A percentile compares a stretch with the other conserved stretches of the same genome.
These are phyloP conservation scores for Cafeteria roenbergensis DNA, from an alignment of 108 stramenopile species.

Conservation along the genomic window DNA sequence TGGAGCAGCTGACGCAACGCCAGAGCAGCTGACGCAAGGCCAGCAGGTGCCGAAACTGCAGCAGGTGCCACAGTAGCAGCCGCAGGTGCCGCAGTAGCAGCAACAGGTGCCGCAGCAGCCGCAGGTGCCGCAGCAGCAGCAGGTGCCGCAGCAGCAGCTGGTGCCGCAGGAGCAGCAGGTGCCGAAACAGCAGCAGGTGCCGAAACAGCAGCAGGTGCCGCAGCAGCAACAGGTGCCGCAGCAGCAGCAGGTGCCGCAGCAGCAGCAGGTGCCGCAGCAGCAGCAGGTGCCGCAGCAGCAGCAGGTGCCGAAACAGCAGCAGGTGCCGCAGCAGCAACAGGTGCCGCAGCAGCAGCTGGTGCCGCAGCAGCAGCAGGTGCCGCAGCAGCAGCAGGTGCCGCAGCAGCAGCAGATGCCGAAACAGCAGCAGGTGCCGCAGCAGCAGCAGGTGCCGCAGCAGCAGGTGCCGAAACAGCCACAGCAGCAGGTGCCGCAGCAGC, in stretches of 20 bases:
- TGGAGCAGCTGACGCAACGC: no score
- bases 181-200: no score
- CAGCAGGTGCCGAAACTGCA: neutral
- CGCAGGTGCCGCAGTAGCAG: neutral
- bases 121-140: neutral
- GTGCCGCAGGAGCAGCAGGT: neutral
- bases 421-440: neutral
- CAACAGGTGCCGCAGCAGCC: neutral
- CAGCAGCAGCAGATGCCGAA: neutral
- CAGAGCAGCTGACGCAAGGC: no score
- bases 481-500: neutral
- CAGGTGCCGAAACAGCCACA: neutral
- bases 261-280: neutral
- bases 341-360: neutral
- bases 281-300: neutral
- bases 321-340: neutral
- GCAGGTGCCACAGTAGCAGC: neutral
- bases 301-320: neutral
- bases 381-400: neutral
- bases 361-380: neutral
- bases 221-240: neutral
- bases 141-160: neutral
- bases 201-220: neutral
- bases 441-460: neutral
- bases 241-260: neutral